Base-by-base conservation (phyloP, 352 stramenopile genomes). In the Aphanomyces stellatus region DNA sequence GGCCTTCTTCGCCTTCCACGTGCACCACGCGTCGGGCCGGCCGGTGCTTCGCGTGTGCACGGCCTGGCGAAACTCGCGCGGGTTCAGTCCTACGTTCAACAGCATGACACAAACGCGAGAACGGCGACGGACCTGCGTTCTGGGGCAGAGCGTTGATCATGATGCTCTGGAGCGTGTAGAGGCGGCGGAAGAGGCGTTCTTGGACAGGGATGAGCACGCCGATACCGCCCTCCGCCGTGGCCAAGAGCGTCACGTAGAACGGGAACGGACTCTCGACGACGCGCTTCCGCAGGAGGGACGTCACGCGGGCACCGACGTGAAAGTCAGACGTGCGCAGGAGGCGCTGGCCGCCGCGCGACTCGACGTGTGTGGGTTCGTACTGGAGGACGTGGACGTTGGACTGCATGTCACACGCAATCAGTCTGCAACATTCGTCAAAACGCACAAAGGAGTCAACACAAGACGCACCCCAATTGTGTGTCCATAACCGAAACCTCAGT, bases 1-100 rank as follows among this genome's bases (percentile, higher is more conserved):
- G 42, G 82, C 89, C 76, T 94, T 94, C 59, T 94, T 92, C 80
- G 82, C 91, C 73, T 94, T 94, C 48, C 91, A 85, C 73, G 90
- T 94, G 72, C 74, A 88, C 86, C 86, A 94, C 17, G 82, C 86
- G 55, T 94, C 86, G 0, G 79, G 69, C 25, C 86, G 73, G 7
- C 86, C 86, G 30, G 75, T 86, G 46, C 78, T 73, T n/a, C 72
- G 76, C 64, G 78, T 80, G 46, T 71, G 69, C 27, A 55, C 3
- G 3, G 69, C 69, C 22, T 63, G 51, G 8, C 87, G 85, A 69
- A 94, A 96, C 48, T 93, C 85, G 19, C 87, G 82, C 31, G 87
- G 87, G 59, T 96, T 96, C 49, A 96, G 43, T 40, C 85, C 65
- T 31, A 49, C 65, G 17, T 61, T 66, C 13, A 61, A 41, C 2